A percentile compares a stretch with the other conserved stretches of the same genome.
phyloP scores from a whole-genome alignment of 495 filamentous ascomycete genomes.

The Podospora bellae-mahoneyi region DNA sequence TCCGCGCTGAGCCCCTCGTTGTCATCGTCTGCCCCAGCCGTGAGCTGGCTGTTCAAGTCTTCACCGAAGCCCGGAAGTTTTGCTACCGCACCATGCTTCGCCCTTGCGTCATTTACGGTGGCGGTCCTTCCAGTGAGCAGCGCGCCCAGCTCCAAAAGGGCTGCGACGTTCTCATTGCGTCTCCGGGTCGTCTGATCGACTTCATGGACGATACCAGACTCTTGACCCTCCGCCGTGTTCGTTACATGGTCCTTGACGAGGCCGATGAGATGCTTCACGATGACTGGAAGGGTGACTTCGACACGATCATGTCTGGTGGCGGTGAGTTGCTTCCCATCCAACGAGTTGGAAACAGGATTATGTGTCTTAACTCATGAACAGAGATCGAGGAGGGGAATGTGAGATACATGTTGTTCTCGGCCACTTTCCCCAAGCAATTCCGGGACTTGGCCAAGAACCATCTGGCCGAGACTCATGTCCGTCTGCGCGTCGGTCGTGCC shows the following conservation, averaged over 20 bases:
- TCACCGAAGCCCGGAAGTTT: conserved; percentile 84
- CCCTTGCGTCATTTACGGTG: conserved; percentile 88
- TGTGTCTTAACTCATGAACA: conserved; percentile 24
- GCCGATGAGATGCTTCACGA: conserved; percentile 83
- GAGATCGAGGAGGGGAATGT: conserved; percentile 78
- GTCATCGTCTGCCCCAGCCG: conserved; percentile 82
- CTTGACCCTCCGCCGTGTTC: conserved; percentile 70
- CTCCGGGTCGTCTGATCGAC: conserved; percentile 80
- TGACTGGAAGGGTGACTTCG: conserved; percentile 71
- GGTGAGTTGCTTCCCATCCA: conserved; percentile 48
- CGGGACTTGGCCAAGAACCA: conserved; percentile 73
- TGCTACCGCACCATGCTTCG: conserved; percentile 94
- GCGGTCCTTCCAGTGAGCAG: conserved; percentile 64
- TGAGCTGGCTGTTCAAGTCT: conserved; percentile 90
- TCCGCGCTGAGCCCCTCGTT: conserved; percentile 79
- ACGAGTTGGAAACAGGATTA: background rate
- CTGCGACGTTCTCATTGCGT: conserved; percentile 85
- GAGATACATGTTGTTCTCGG: conserved; percentile 89
- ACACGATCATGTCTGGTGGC: conserved; percentile 69
- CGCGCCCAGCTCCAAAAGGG: conserved; percentile 69
- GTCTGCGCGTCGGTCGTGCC: conserved; percentile 78
- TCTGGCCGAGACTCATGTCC: conserved; percentile 67
- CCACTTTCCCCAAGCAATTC: conserved; percentile 78
- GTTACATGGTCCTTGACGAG: conserved; percentile 86
- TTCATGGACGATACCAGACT: conserved; percentile 67